phyloP scores from a whole-genome alignment of 2,329 filamentous ascomycete species.

The Malbranchea zuffiana region DNA sequence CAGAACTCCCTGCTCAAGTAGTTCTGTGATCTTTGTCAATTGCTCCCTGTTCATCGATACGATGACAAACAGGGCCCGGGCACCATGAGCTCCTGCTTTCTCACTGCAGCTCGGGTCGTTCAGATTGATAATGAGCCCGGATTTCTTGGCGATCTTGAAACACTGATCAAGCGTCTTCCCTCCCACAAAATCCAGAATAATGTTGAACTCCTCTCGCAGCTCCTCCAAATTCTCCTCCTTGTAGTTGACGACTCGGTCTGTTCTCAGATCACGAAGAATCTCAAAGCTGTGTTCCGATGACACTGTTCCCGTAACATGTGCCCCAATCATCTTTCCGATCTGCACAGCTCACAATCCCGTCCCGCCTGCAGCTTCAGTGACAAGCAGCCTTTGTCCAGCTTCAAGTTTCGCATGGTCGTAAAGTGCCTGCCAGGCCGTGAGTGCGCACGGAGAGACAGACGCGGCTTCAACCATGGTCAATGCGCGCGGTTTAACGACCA shows the following conservation, averaged over 20 bases:
- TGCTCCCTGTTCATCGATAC: slow-evolving; percentile 19
- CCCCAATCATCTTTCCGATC: slow-evolving; percentile 27
- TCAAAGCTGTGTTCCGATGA: not conserved
- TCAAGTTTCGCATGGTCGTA: slow-evolving; percentile 23
- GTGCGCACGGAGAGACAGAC: slow-evolving; percentile 26
- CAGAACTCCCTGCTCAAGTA: slow-evolving; percentile 29
- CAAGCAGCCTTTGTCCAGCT: slow-evolving; percentile 24
- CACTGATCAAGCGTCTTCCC: slow-evolving; percentile 25
- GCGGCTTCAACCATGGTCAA: slow-evolving; percentile 18
- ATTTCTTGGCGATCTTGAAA: slow-evolving; percentile 26
- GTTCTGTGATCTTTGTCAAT: slow-evolving; percentile 25
- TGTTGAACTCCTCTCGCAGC: slow-evolving; percentile 22
- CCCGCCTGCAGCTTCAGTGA: slow-evolving; percentile 31
- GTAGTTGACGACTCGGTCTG: slow-evolving; percentile 29
- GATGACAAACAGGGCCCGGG: not conserved
- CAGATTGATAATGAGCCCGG: slow-evolving; percentile 27
- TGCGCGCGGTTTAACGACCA: not conserved
- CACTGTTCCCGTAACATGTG: slow-evolving; percentile 24
- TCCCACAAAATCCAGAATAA: slow-evolving; percentile 34
- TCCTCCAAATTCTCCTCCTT: slow-evolving; percentile 21
- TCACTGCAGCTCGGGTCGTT: slow-evolving; percentile 10
- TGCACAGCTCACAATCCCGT: slow-evolving; percentile 34
- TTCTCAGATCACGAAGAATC: slow-evolving; percentile 20
- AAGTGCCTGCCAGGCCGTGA: slow-evolving; percentile 32
- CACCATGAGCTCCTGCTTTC: not conserved